Evolutionary conservation across 139 green algal species (phyloP).

Genomic region (Chlorella sp.): DNA sequence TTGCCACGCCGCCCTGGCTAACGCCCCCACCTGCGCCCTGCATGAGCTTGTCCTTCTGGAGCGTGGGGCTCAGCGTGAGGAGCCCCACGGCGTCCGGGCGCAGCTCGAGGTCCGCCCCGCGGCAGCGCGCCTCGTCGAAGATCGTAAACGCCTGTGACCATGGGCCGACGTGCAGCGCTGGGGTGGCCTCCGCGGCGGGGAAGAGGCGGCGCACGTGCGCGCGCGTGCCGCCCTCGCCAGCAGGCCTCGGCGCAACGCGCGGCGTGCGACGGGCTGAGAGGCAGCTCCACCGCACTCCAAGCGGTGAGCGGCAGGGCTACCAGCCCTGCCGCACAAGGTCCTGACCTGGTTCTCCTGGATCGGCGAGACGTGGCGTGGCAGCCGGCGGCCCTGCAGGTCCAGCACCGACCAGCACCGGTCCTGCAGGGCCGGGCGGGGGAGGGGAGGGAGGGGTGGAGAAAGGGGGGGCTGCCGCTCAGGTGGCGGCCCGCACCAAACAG

Average conservation of each 20-base stretch:
- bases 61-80: constrained; percentile 57
- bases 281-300: too few species aligned
- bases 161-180: too few species aligned
- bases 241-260: background rate
- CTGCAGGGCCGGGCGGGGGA: too few species aligned
- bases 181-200: background rate
- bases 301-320: too few species aligned
- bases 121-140: constrained; percentile 62
- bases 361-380: constrained; percentile 28
- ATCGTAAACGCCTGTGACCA: constrained; percentile 33
- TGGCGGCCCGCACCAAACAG: too few species aligned
- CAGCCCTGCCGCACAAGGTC: too few species aligned
- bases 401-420: constrained; percentile 27
- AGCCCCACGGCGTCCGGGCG: constrained; percentile 46
- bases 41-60: constrained; percentile 69
- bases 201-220: too few species aligned
- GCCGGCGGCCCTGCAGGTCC: constrained; percentile 33
- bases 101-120: constrained; percentile 44
- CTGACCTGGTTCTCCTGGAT: constrained; percentile 40
- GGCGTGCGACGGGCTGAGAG: background rate
- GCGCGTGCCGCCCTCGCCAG: too few species aligned
- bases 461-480: too few species aligned
- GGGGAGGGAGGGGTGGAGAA: too few species aligned
- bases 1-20: too few species aligned
- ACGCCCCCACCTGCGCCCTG: constrained; percentile 44